A percentile compares a stretch with the other conserved stretches of the same genome.
These are phyloP conservation scores for Colletotrichum gloeosporioides DNA, from an alignment of 2,329 filamentous ascomycete species.

Conservation along the genomic window DNA sequence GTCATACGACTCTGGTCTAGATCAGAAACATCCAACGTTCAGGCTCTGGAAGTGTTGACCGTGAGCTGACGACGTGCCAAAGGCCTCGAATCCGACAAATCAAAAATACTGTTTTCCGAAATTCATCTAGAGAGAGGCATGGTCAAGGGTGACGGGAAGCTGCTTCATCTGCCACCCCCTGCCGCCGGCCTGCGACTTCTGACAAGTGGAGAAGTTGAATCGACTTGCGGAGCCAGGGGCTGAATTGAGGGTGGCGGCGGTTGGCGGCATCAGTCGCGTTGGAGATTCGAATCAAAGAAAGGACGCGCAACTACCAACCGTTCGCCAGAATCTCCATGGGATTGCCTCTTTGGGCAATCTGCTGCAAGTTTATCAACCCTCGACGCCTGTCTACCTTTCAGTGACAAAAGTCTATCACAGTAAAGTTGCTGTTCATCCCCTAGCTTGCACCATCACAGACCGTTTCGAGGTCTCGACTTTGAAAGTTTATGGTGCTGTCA, in stretches of 20 bases:
- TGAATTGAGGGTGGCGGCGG: not conserved
- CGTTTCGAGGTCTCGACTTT: not conserved
- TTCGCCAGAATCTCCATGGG: constrained; percentile 7
- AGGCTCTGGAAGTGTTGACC: not conserved
- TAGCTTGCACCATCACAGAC: not conserved
- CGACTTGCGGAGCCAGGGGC: not conserved
- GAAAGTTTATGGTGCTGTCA: not conserved
- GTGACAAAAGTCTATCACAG: not conserved
- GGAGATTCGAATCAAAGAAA: not conserved
- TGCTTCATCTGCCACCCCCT: not conserved
- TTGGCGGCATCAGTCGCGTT: not conserved
- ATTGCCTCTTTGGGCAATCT: constrained; percentile 1
- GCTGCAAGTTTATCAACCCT: not conserved
- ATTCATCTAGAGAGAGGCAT: not conserved
- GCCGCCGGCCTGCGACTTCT: not conserved
- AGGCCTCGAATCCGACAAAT: not conserved
- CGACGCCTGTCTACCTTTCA: not conserved
- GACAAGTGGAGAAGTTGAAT: not conserved
- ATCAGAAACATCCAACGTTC: not conserved
- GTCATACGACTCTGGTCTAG: not conserved
- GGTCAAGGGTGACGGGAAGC: constrained; percentile 2
- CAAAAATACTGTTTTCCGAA: not conserved
- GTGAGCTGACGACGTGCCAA: not conserved
- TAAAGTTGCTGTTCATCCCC: not conserved
- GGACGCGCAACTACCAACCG: constrained; percentile 18